These are phyloP conservation scores for Agapanthus africanus DNA, from an alignment of 106 monocot genomes.

Conservation along the genomic window DNA sequence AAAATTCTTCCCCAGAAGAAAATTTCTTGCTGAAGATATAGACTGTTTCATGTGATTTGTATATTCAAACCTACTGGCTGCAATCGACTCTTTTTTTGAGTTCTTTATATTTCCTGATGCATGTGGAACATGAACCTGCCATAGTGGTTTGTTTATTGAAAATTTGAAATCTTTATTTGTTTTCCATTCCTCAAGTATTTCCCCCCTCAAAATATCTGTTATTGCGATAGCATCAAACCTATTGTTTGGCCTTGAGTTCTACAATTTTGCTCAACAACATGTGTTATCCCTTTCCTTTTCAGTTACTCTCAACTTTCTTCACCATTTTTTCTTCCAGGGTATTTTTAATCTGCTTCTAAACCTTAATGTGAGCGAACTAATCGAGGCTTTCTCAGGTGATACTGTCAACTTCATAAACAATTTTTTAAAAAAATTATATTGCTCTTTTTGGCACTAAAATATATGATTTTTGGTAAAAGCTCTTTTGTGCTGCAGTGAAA, in stretches of 20 bases:
- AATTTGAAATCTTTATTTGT: background rate
- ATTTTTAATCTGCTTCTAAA: slow-evolving; percentile 95
- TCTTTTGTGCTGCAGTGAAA: slow-evolving; percentile 61
- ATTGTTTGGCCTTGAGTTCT: background rate
- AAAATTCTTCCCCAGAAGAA: too few species aligned
- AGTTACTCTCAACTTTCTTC: background rate
- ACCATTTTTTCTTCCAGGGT: background rate
- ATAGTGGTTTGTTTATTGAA: too few species aligned
- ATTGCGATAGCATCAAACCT: too few species aligned
- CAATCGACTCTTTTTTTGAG: background rate
- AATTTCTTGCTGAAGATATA: too few species aligned
- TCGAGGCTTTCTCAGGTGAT: slow-evolving; percentile 47
- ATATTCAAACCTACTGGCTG: background rate
- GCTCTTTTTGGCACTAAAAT: too few species aligned
- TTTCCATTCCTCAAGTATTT: background rate
- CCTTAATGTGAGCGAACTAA: slow-evolving; percentile 84
- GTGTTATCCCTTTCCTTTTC: too few species aligned
- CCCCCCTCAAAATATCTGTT: too few species aligned
- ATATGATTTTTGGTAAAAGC: too few species aligned
- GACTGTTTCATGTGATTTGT: too few species aligned
- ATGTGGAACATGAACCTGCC: background rate
- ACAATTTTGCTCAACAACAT: too few species aligned
- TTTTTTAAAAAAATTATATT: too few species aligned
- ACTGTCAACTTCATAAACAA: background rate
- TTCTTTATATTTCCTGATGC: background rate